These are phyloP conservation scores for Seiridium cupressi DNA, from an alignment of 2,329 filamentous ascomycete genomes.

Conservation along the genomic window DNA sequence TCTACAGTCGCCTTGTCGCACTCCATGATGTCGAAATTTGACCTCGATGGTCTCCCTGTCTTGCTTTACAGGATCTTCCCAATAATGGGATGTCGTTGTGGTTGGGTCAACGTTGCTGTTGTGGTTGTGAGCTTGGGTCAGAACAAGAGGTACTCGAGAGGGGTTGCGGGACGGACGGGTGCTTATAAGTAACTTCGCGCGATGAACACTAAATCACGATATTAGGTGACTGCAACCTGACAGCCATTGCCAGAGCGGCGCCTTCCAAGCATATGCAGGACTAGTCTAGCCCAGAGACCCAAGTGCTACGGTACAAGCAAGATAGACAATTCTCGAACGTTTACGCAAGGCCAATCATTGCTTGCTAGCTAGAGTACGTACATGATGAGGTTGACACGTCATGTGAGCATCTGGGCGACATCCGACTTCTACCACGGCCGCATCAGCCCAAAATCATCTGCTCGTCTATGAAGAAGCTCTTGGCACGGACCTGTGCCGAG, in stretches of 20 bases:
- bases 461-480: no score
- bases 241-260: no score
- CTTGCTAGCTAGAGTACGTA: background rate
- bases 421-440: background rate
- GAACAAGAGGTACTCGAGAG: background rate
- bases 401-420: background rate
- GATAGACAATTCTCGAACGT: no score
- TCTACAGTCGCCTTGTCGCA: conserved; percentile 36
- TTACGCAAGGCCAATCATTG: background rate
- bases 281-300: background rate
- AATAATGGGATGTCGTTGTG: background rate
- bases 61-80: no score
- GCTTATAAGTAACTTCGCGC: no score
- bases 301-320: no score
- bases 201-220: no score
- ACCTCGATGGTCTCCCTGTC: background rate
- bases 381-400: background rate
- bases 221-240: no score
- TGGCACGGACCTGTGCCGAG: no score
- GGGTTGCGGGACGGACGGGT: background rate
- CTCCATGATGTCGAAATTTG: conserved; percentile 6
- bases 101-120: background rate
- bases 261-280: background rate
- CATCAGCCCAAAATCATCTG: no score
- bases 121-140: background rate